Evolutionary conservation across 2,329 filamentous ascomycete species (phyloP).

Genomic region (Lasiodiplodia sp.): DNA sequence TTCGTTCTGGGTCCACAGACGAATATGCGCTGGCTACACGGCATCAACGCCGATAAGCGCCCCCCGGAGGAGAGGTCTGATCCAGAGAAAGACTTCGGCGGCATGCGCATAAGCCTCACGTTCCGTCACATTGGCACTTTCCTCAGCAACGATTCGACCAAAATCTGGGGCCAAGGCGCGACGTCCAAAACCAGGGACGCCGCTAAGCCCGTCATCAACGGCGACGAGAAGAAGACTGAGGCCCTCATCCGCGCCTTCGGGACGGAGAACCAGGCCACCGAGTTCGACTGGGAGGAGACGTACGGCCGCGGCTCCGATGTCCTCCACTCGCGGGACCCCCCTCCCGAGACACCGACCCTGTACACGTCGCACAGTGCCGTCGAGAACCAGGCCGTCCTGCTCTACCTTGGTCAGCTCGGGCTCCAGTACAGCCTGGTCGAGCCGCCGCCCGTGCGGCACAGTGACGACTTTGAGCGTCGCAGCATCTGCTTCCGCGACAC

Average conservation of each 20-base stretch:
- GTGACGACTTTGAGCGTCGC: constrained; percentile 36
- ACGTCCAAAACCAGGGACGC: constrained; percentile 67
- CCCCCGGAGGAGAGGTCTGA: constrained; percentile 69
- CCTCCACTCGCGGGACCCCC: constrained; percentile 61
- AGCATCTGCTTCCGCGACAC: constrained; percentile 42
- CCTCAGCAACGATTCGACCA: constrained; percentile 66
- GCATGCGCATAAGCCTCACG: constrained; percentile 87
- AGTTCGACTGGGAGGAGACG: constrained; percentile 75
- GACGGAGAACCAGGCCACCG: constrained; percentile 75
- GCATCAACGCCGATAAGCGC: constrained; percentile 89
- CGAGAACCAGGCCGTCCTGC: constrained; percentile 42
- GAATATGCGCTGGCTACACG: constrained; percentile 88
- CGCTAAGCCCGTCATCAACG: constrained; percentile 71
- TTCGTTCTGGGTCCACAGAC: constrained; percentile 81
- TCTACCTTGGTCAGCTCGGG: constrained; percentile 41
- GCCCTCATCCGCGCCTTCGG: constrained; percentile 81
- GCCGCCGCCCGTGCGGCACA: constrained; percentile 33
- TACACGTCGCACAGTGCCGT: constrained; percentile 44
- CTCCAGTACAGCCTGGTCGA: constrained; percentile 33
- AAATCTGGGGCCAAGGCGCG: constrained; percentile 94
- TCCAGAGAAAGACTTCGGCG: constrained; percentile 74
- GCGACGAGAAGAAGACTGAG: constrained; percentile 70
- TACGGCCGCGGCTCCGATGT: constrained; percentile 90
- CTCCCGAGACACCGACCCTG: constrained; percentile 43
- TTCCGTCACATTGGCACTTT: constrained; percentile 92